Percentiles rank a stretch among this genome's conserved stretches.
phyloP scores from a whole-genome alignment of 2,329 filamentous ascomycete genomes.

The Verticillium dahliae region DNA sequence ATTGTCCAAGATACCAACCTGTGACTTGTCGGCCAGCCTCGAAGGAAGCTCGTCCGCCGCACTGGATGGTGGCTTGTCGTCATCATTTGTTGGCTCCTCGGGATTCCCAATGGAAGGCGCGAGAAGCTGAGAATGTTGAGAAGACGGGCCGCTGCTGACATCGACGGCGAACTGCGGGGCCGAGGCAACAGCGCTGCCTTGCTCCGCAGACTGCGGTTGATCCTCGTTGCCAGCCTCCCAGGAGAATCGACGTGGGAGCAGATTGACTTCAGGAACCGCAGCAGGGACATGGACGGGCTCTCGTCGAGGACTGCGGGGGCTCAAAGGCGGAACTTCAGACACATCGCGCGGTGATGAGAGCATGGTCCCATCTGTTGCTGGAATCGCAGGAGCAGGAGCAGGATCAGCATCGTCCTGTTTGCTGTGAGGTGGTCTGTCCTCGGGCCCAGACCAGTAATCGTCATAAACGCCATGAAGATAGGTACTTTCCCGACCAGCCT shows the following conservation, averaged over 20 bases:
- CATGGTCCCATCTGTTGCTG: neutral
- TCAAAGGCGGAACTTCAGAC: slow-evolving; percentile 7
- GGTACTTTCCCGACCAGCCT: slow-evolving; percentile 44
- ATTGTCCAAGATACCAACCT: neutral
- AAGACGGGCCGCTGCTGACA: neutral
- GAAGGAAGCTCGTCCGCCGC: neutral
- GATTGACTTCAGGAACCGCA: neutral
- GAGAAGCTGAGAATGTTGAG: neutral
- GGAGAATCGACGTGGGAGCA: slow-evolving; percentile 26
- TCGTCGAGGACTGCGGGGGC: slow-evolving; percentile 7
- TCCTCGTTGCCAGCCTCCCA: slow-evolving; percentile 30
- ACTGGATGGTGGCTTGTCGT: neutral
- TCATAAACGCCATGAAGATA: slow-evolving; percentile 62
- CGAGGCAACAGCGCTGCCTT: neutral
- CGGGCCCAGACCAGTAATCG: slow-evolving; percentile 54
- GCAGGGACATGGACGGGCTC: neutral
- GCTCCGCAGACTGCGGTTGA: neutral
- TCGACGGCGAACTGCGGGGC: neutral
- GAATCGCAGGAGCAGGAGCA: neutral
- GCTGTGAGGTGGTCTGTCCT: slow-evolving; percentile 24
- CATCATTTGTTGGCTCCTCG: neutral
- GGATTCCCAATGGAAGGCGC: neutral
- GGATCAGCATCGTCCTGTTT: neutral
- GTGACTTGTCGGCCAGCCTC: neutral
- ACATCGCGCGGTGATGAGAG: neutral